Conservation (phyloP, 1,284 basidiomycete species). For the Pascua sp. region DNA sequence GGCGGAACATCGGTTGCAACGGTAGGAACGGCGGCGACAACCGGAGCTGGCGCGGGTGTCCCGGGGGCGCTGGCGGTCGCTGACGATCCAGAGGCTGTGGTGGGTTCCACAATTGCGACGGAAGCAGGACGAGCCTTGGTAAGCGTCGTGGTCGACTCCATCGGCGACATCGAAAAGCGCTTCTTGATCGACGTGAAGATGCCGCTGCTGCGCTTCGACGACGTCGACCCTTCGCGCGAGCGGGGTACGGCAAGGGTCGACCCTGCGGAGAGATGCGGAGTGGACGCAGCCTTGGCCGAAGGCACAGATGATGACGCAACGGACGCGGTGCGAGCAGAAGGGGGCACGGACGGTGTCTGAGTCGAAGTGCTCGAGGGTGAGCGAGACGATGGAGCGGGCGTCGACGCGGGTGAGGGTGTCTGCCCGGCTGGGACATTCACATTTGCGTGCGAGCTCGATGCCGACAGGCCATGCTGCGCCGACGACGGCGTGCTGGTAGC, state of each 20-base stretch:
- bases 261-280: neutral
- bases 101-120: neutral
- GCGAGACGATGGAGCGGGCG: too few species aligned
- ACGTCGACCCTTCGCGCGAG: neutral
- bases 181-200: constrained; percentile 16
- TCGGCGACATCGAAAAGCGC: constrained; percentile 16
- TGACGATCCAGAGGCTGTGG: neutral
- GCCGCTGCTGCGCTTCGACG: constrained; percentile 5
- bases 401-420: too few species aligned
- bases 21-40: neutral
- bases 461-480: too few species aligned
- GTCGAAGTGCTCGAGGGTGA: too few species aligned
- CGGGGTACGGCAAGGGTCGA: neutral
- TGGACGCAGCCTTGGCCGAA: constrained; percentile 1
- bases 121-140: constrained; percentile 8
- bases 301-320: neutral
- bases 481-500: too few species aligned
- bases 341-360: too few species aligned
- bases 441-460: too few species aligned
- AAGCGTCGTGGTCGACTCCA: neutral
- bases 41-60: neutral
- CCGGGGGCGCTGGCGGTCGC: neutral
- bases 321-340: neutral
- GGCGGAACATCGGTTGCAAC: neutral
- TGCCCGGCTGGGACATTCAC: too few species aligned